A percentile compares a stretch with the other conserved stretches of the same genome.
phyloP scores from a whole-genome alignment of 805 yeast species.

The Suhomyces pyralidae region DNA sequence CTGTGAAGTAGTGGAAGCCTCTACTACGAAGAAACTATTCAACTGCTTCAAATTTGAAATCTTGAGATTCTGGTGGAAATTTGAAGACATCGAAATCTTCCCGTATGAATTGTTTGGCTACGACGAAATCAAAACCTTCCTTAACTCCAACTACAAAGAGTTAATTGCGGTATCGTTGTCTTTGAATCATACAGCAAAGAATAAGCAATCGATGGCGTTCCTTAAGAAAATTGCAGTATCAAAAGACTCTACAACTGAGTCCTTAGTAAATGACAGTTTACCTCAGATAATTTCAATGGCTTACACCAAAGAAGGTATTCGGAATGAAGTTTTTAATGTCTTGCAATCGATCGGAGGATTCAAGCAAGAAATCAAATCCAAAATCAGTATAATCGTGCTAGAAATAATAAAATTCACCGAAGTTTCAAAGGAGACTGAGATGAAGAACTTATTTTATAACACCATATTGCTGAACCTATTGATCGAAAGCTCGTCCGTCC shows the following conservation, averaged over 20 bases:
- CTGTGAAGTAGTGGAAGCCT: constrained; percentile 14
- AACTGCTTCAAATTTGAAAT: constrained; percentile 30
- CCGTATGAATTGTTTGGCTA: constrained; percentile 44
- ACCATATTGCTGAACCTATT: background rate
- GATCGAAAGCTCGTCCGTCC: constrained; percentile 4
- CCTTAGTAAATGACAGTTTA: constrained; percentile 30
- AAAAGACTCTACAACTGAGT: background rate
- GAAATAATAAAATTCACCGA: constrained; percentile 42
- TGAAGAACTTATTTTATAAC: constrained; percentile 10
- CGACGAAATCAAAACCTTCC: constrained; percentile 24
- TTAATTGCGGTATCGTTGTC: constrained; percentile 34
- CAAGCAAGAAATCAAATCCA: constrained; percentile 20
- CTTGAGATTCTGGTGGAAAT: constrained; percentile 44
- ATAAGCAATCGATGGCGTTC: background rate
- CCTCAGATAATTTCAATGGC: constrained; percentile 44
- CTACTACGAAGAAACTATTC: constrained; percentile 22
- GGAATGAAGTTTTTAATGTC: constrained; percentile 28
- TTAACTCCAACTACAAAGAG: constrained; percentile 30
- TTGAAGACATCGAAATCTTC: constrained; percentile 30
- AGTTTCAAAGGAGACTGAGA: constrained; percentile 25
- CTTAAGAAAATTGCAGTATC: background rate
- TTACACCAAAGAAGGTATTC: constrained; percentile 36
- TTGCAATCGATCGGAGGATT: constrained; percentile 11
- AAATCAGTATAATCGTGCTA: constrained; percentile 29
- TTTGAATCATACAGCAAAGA: constrained; percentile 16